A percentile compares a stretch with the other conserved stretches of the same genome.
phyloP scores from a whole-genome alignment of 2,329 filamentous ascomycete genomes.

The Didymella segeticola region DNA sequence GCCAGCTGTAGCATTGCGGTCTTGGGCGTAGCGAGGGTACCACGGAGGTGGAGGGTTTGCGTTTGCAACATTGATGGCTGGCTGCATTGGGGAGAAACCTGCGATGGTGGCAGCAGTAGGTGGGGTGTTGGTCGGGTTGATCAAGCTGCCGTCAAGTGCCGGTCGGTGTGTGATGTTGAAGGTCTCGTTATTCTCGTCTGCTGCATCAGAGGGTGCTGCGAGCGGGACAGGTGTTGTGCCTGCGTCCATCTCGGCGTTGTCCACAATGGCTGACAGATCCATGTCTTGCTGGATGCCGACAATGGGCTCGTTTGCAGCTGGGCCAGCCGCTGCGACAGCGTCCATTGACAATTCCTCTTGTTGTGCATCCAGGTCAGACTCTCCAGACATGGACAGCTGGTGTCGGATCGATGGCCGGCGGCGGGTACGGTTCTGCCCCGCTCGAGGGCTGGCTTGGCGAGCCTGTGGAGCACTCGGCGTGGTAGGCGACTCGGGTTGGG shows the following conservation, averaged over 20 bases:
- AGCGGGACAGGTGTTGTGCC: conserved; percentile 75
- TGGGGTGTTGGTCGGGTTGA: conserved; percentile 69
- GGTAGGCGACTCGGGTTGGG: conserved; percentile 79
- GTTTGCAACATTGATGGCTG: conserved; percentile 69
- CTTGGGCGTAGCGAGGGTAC: conserved; percentile 79
- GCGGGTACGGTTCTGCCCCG: conserved; percentile 61
- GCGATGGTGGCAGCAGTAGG: conserved; percentile 69
- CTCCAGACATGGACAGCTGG: conserved; percentile 83
- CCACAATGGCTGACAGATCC: conserved; percentile 86
- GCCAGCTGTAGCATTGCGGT: conserved; percentile 70
- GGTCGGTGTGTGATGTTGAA: conserved; percentile 93
- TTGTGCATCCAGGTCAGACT: conserved; percentile 80
- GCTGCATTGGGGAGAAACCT: conserved; percentile 75
- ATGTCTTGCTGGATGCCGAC: conserved; percentile 82
- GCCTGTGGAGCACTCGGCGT: conserved; percentile 47
- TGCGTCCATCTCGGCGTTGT: conserved; percentile 76
- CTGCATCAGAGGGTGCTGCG: conserved; percentile 80
- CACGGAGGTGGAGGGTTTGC: conserved; percentile 80
- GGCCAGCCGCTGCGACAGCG: conserved; percentile 76
- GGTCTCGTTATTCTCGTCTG: conserved; percentile 74
- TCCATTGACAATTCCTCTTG: conserved; percentile 84
- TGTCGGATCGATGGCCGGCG: conserved; percentile 87
- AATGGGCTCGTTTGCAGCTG: conserved; percentile 71
- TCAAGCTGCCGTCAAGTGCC: conserved; percentile 82
- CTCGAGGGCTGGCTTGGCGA: conserved; percentile 48